A percentile compares a stretch with the other conserved stretches of the same genome.
These are phyloP conservation scores for Zizania latifolia DNA, from an alignment of 176 grass and related monocot genomes.

Conservation along the genomic window DNA sequence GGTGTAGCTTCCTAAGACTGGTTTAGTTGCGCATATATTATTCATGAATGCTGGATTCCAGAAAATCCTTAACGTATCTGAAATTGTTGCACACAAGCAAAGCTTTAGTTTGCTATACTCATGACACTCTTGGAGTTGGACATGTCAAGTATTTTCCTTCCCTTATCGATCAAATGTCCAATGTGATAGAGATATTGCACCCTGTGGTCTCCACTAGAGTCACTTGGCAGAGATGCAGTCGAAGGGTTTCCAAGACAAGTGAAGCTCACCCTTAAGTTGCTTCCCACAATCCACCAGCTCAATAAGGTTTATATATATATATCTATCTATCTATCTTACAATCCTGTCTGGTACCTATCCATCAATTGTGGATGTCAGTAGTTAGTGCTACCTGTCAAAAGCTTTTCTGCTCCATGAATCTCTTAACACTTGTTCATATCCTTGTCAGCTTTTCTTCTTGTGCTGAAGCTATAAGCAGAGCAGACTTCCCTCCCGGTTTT, in stretches of 20 bases:
- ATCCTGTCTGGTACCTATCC: conserved; percentile 22
- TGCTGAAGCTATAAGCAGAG: conserved; percentile 58
- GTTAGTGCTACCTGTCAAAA: conserved; percentile 16
- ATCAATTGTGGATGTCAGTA: conserved; percentile 10
- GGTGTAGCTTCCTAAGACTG: background rate
- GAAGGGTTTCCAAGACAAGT: conserved; percentile 50
- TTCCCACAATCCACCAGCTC: conserved; percentile 34
- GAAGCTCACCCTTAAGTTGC: conserved; percentile 41
- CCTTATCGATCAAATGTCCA: conserved; percentile 31
- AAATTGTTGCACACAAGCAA: conserved; percentile 37
- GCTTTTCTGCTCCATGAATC: too few relatives aligned
- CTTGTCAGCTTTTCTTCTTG: conserved; percentile 45
- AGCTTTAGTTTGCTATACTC: conserved; percentile 20
- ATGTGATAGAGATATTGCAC: conserved; percentile 36
- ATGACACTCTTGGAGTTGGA: conserved; percentile 16
- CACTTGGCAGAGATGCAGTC: conserved; percentile 31
- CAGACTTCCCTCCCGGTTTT: conserved; percentile 81
- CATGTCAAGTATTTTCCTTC: conserved; percentile 24
- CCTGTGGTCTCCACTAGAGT: conserved; percentile 11
- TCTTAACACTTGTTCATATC: conserved; percentile 35
- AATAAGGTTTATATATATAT: conserved; percentile 52
- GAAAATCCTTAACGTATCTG: background rate
- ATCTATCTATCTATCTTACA: too few relatives aligned
- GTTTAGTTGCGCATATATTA: background rate
- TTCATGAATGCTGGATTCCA: conserved; percentile 9